These are phyloP conservation scores for Ceraceosorus bombacis DNA, from an alignment of 1,284 basidiomycete species.

Conservation along the genomic window DNA sequence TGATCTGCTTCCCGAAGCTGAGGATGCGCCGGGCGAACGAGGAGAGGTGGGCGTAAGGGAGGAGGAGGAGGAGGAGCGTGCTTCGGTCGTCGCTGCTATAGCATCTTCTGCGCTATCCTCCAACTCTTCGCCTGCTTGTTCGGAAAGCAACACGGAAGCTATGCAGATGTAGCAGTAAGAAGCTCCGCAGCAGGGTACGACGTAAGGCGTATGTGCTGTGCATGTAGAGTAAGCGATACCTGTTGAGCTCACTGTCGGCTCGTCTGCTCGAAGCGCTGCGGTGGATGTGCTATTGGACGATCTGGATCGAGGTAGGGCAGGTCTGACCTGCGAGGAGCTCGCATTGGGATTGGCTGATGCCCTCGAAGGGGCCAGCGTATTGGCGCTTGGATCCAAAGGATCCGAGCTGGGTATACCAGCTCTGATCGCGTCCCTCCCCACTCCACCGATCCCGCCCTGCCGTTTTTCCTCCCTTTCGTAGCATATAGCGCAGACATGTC, in stretches of 20 bases:
- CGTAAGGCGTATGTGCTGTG: slow-evolving; percentile 35
- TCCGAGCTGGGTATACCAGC: slow-evolving; percentile 31
- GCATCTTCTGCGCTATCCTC: not conserved
- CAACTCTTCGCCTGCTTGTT: slow-evolving; percentile 42
- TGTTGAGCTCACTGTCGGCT: slow-evolving; percentile 22
- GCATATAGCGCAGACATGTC: slow-evolving; percentile 40
- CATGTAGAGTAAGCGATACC: slow-evolving; percentile 41
- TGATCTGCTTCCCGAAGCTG: too few relatives aligned
- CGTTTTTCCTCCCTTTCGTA: slow-evolving; percentile 29
- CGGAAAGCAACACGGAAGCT: slow-evolving; percentile 32
- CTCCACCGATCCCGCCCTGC: slow-evolving; percentile 23
- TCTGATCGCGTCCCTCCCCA: slow-evolving; percentile 2
- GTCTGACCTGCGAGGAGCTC: not conserved
- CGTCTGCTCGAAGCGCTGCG: not conserved
- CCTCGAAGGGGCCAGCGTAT: slow-evolving; percentile 3
- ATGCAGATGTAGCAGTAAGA: slow-evolving; percentile 47
- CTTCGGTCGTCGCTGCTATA: not conserved
- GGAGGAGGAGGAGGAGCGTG: not conserved
- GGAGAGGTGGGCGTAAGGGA: too few relatives aligned
- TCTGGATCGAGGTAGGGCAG: not conserved
- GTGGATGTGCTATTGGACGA: not conserved
- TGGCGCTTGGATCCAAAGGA: slow-evolving; percentile 30
- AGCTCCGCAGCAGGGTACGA: slow-evolving; percentile 34
- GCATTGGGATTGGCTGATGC: not conserved
- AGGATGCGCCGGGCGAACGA: too few relatives aligned